Base-by-base conservation (phyloP, 441 rosid species). In the Kokia cookei region DNA sequence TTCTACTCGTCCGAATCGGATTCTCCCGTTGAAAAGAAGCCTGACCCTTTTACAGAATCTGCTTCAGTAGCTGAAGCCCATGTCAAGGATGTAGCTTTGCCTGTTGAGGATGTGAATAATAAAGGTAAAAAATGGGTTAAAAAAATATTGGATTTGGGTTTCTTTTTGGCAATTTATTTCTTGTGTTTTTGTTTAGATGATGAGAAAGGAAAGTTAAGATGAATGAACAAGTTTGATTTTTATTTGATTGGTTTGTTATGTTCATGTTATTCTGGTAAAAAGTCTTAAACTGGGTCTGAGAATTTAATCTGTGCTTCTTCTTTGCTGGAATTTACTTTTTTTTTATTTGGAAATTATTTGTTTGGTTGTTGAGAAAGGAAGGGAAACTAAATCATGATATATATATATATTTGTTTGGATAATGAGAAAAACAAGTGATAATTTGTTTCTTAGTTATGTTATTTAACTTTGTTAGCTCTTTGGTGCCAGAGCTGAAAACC, bases 401-500 rank as follows among this genome's bases (percentile, higher is more conserved):
- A 9, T 83, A 71, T 32, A 13, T 55, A 24, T 3, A 15, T 32
- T 5, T 26, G 35, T 61, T 53, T 42, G 12, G 50, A n/a, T 69
- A 7, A 24, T 45, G 70, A 24, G 17, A n/a, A 58, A 27, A 37
- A 10, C 10, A 27, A 43, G 55, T 24, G 55, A 3, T 53, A 37
- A 58, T 32, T 45, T 54, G 27, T 81, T 29, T 22, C 12, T 59
- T 50, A 24, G 47, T 14, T 42, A 11, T 63, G 11, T 68, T 10
- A 43, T 74, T 59, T 66, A 24, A 26, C 51, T 73, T 63, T 67
- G 67, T 83, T 73, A 35, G 37, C 76, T 78, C 35, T 66, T 75
- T 82, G 75, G 37, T 73, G 29, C 62, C 81, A 92, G 97, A 92
- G 82, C 83, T 94, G 64, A 90, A 87, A 75, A 64, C 60, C 22